These are phyloP conservation scores for Petunia hybrid DNA, from an alignment of 305 asterid species.

Conservation along the genomic window DNA sequence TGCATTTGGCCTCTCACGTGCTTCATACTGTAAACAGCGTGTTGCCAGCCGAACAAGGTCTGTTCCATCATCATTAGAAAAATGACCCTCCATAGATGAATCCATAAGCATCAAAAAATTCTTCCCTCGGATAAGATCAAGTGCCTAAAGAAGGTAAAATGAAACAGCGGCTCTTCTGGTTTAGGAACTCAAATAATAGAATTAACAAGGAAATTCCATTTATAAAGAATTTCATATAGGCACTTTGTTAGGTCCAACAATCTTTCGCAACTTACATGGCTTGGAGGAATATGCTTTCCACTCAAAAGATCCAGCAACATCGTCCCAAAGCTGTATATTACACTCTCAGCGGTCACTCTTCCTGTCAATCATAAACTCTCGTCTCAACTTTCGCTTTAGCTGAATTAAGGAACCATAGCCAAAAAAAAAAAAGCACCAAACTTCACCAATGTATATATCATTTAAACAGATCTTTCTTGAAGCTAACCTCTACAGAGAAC, in stretches of 20 bases:
- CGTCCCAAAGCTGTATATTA: slow-evolving; percentile 92
- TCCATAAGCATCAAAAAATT: slow-evolving; percentile 86
- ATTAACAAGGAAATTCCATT: neutral
- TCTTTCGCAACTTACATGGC: slow-evolving; percentile 62
- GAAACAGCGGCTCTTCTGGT: slow-evolving; percentile 22
- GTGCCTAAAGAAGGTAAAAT: slow-evolving; percentile 60
- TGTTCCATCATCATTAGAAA: slow-evolving; percentile 85
- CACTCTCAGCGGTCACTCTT: slow-evolving; percentile 88
- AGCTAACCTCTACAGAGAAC: neutral
- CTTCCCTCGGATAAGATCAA: slow-evolving; percentile 90
- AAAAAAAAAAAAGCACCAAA: neutral
- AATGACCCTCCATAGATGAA: slow-evolving; percentile 92
- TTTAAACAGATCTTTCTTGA: slow-evolving; percentile 16
- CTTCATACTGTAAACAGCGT: slow-evolving; percentile 90
- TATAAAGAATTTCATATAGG: neutral
- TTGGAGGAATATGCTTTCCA: slow-evolving; percentile 92
- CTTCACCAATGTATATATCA: neutral
- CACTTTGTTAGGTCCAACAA: slow-evolving; percentile 1
- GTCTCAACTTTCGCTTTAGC: slow-evolving; percentile 11
- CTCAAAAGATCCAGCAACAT: slow-evolving; percentile 90
- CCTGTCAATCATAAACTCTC: slow-evolving; percentile 51
- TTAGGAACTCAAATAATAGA: slow-evolving; percentile 24
- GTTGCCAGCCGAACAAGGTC: slow-evolving; percentile 87
- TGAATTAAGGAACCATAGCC: slow-evolving; percentile 13
- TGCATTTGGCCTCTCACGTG: slow-evolving; percentile 89